Base-by-base conservation (phyloP, 768 basidiomycete genomes). In the Chalciporus chontae region DNA sequence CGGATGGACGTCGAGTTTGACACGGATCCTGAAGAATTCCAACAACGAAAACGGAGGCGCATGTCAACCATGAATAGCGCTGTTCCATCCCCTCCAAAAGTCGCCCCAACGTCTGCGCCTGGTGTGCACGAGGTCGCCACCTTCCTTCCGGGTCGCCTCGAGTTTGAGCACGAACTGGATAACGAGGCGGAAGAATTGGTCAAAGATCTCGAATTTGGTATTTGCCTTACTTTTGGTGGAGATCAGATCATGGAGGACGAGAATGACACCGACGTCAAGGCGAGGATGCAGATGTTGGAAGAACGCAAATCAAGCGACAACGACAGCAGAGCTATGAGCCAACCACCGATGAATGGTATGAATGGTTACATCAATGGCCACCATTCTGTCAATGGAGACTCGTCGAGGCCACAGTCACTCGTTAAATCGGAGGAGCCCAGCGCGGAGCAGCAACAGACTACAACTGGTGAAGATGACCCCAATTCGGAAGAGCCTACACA, bases 111-210 rank as follows among this genome's bases (percentile, higher is more conserved):
- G 6, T 98, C 95, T 6, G 83, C 87, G 0, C 95, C 95, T 3
- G 91, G 83, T 4, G 83, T 90, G 14, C 95, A 97, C 66, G 95
- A 99, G 71, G 79, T 98, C 36, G 83, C 87, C 14, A 87, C 87
- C 0, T 98, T 87, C 71, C 85, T 99, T 63, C 95, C 95, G 8
- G 95, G 95, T 14, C 85, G 95, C n/a, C 77, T 99, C 31, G 95
- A 99, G 68, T 99, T 99, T 64, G 95, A 99, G 64, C 94, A 94
- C 59, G 95, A 99, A 68, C 72, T 92, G 5, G 94, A 97, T 63
- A 96, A 99, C 65, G 95, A 99, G 45, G 95, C 95, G 0, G 95
- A 99, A 65, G 87, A 94, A 60, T 70, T 91, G 2, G 87, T 97
- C 55, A 98, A 97, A 69, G 93, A 97, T 64, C 75, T 99, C 55